Percentiles rank a stretch among this genome's conserved stretches.
Evolutionary conservation across 2,329 filamentous ascomycete species (phyloP).

Genomic region (Fusarium sp.): DNA sequence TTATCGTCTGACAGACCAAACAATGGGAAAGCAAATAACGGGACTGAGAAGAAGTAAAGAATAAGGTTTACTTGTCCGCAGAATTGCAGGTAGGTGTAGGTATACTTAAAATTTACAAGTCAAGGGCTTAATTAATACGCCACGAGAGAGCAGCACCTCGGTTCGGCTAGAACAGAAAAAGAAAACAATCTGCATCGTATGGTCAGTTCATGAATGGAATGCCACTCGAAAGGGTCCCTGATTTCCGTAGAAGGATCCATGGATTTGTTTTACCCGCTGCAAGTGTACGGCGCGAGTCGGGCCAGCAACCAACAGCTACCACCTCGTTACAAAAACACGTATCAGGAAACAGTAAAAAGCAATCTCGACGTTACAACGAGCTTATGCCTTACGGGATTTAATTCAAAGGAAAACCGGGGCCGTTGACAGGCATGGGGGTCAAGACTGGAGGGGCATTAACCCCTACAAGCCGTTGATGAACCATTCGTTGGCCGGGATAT

Average conservation of each 20-base stretch:
- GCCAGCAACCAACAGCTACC: neutral
- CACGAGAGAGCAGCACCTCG: constrained; percentile 12
- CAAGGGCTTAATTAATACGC: neutral
- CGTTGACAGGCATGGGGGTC: neutral
- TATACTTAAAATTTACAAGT: constrained; percentile 13
- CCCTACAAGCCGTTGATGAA: neutral
- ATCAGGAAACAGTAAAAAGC: neutral
- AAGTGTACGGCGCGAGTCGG: constrained; percentile 12
- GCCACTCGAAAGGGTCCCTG: constrained; percentile 1
- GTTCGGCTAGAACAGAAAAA: neutral
- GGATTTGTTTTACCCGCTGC: constrained; percentile 30
- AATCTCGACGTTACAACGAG: neutral
- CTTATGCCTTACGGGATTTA: neutral
- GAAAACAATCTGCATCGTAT: neutral
- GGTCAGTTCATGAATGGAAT: neutral
- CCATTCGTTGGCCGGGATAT: neutral
- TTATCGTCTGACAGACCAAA: neutral
- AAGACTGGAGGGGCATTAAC: neutral
- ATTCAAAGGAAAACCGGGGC: neutral
- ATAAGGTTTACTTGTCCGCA: neutral
- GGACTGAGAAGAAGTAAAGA: neutral
- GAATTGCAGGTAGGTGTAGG: neutral
- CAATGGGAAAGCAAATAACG: neutral
- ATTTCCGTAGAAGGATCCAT: constrained; percentile 1
- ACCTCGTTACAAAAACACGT: neutral